phyloP scores from a whole-genome alignment of 73 alveolate species.

The Paraurostyla sp. region DNA sequence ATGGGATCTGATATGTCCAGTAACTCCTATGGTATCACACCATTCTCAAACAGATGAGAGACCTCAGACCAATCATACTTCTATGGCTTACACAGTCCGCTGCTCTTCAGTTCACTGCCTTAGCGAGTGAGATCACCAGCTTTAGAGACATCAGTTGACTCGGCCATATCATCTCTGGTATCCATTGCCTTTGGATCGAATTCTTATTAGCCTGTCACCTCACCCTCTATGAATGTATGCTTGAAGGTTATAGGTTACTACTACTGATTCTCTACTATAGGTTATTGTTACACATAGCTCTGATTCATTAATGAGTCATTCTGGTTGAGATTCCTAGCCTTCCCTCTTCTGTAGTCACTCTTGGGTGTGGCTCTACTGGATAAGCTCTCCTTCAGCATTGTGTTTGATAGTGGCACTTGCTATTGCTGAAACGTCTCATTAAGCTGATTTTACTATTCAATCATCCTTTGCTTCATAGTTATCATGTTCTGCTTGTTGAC shows the following conservation, averaged over 20 bases:
- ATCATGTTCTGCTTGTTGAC: slow-evolving; percentile 57
- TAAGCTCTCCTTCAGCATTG: slow-evolving; percentile 74
- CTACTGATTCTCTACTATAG: not conserved
- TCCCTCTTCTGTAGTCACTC: slow-evolving; percentile 3
- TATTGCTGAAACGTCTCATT: not conserved
- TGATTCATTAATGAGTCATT: too few relatives aligned
- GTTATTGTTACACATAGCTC: too few relatives aligned
- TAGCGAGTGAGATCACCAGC: slow-evolving; percentile 1
- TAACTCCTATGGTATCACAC: slow-evolving; percentile 65
- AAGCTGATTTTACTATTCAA: not conserved
- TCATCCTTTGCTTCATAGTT: not conserved
- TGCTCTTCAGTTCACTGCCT: not conserved
- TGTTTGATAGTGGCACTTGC: slow-evolving; percentile 51
- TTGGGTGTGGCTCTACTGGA: slow-evolving; percentile 58
- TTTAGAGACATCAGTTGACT: slow-evolving; percentile 53
- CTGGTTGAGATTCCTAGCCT: too few relatives aligned
- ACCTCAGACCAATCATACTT: slow-evolving; percentile 69
- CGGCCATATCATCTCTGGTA: not conserved
- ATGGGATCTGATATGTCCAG: slow-evolving; percentile 74
- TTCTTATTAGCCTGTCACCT: not conserved
- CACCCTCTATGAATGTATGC: not conserved
- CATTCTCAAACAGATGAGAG: slow-evolving; percentile 71
- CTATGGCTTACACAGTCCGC: slow-evolving; percentile 61
- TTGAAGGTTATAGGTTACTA: not conserved
- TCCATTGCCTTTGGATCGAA: not conserved